These are phyloP conservation scores for Heracleum sosnowskyi DNA, from an alignment of 129 eudicot genomes.

Conservation along the genomic window DNA sequence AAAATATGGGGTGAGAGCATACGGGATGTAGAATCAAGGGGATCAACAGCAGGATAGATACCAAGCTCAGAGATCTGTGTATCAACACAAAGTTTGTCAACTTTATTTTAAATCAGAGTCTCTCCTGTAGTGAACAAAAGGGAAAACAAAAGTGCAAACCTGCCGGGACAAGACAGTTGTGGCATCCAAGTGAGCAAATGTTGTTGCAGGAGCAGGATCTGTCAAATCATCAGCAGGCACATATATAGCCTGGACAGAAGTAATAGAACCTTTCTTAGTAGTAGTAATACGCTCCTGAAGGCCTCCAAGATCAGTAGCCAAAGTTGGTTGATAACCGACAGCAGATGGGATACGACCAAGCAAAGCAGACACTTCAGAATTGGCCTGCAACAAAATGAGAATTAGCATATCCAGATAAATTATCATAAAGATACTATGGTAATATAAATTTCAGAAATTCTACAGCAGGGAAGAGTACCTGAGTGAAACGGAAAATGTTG, in stretches of 20 bases:
- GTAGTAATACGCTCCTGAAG: slow-evolving; percentile 75
- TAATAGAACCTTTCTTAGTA: slow-evolving; percentile 64
- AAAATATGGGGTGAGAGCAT: slow-evolving; percentile 65
- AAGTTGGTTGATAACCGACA: slow-evolving; percentile 68
- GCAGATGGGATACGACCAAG: slow-evolving; percentile 77
- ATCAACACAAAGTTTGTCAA: not conserved
- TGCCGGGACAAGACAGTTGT: slow-evolving; percentile 63
- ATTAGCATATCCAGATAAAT: not conserved
- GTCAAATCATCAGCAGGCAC: slow-evolving; percentile 84
- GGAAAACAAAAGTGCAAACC: slow-evolving; percentile 11
- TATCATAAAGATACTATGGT: too few relatives aligned
- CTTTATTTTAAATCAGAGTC: too few relatives aligned
- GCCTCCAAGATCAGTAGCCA: slow-evolving; percentile 78
- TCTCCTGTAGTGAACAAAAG: not conserved
- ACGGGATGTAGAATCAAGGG: slow-evolving; percentile 65
- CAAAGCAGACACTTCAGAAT: slow-evolving; percentile 75
- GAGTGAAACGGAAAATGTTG: slow-evolving; percentile 98
- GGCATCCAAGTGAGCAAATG: slow-evolving; percentile 78
- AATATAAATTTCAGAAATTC: not conserved
- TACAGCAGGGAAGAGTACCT: slow-evolving; percentile 26
- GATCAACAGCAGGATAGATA: slow-evolving; percentile 68
- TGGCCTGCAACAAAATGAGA: slow-evolving; percentile 27
- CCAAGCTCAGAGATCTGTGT: slow-evolving; percentile 63
- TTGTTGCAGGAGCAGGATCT: slow-evolving; percentile 78
- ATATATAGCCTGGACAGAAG: slow-evolving; percentile 63